Evolutionary conservation across 2,329 filamentous ascomycete genomes (phyloP).

Genomic region (Microcyclosporella mali): DNA sequence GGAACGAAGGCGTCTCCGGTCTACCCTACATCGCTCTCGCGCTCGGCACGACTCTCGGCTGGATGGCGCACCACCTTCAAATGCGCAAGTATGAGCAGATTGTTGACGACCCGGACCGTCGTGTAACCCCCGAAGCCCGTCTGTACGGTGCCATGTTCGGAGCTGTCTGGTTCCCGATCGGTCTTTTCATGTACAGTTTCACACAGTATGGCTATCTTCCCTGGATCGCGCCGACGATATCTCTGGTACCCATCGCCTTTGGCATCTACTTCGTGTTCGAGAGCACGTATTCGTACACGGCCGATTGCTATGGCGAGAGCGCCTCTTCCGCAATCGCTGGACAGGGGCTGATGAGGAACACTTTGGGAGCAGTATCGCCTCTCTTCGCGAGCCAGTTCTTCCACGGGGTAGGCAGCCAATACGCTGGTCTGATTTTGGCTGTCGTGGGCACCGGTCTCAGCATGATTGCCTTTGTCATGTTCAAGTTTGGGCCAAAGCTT

Average conservation of each 20-base stretch:
- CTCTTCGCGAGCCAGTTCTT: slow-evolving; percentile 50
- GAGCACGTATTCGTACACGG: slow-evolving; percentile 45
- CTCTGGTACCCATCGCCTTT: slow-evolving; percentile 46
- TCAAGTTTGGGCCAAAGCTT: slow-evolving; percentile 16
- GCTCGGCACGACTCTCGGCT: slow-evolving; percentile 46
- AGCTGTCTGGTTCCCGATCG: slow-evolving; percentile 43
- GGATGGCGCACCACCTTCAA: slow-evolving; percentile 44
- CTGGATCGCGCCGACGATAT: slow-evolving; percentile 47
- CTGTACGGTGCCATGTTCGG: slow-evolving; percentile 47
- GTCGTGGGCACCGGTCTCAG: slow-evolving; percentile 41
- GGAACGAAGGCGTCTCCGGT: slow-evolving; percentile 45
- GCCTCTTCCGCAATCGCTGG: slow-evolving; percentile 42
- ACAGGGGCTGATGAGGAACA: slow-evolving; percentile 49
- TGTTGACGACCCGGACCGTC: slow-evolving; percentile 31
- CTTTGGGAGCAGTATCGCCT: slow-evolving; percentile 48
- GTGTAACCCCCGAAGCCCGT: slow-evolving; percentile 41
- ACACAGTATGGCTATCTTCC: slow-evolving; percentile 46
- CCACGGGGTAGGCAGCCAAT: slow-evolving; percentile 49
- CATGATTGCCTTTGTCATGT: slow-evolving; percentile 37
- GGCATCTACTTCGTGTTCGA: slow-evolving; percentile 50
- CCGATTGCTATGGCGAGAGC: slow-evolving; percentile 48
- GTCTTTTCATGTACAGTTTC: slow-evolving; percentile 50
- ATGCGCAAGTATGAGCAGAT: slow-evolving; percentile 46
- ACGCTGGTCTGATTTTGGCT: slow-evolving; percentile 45
- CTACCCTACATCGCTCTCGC: slow-evolving; percentile 49